Evolutionary conservation across 345 rosid species (phyloP), one percentile per base, ranked within the genome.

Genomic region (Erysimum cheiranthoides): DNA sequence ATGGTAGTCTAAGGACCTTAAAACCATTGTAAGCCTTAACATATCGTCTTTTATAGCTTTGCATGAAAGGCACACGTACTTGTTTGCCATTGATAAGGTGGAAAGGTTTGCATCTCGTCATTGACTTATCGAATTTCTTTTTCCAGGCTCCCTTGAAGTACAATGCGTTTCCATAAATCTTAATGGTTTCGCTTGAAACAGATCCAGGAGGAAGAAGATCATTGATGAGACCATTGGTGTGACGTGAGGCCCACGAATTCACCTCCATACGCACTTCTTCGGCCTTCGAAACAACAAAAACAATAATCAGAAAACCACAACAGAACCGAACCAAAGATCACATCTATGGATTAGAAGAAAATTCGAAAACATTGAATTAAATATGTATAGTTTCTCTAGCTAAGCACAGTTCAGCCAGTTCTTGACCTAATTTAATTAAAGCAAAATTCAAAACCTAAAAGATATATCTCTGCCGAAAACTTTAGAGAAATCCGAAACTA

Each of bases 151-250:
- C 62, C 10, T 34, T 68, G 38, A 68, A 68, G 61, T 52, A 68
- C 50, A 68, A 52, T 52, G 61, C 61, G 21, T 70, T 70, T 32
- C 42, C 74, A 31, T 17, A 70, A 60, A 58, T 21, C 43, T 4
- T 0, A 1, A 4, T 0, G 7, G 71, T 67, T 2, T 11, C 1
- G 4, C 8, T 9, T 3, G 0, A 11, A 16, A 67, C 12, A 3
- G 71, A 67, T 4, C 9, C 35, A 34, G 17, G 32, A 50, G 43
- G 59, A 67, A 67, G 71, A 50, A 52, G n/a, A 2, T 14, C 5
- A 21, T 5, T 61, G 75, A 61, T 50, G 35, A 45, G 36, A 71
- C 45, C 67, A 60, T 21, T 9, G 3, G 59, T 60, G 2, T 35
- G 49, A 30, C 10, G 12, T 49, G 46, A n/a, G 3, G 18, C 45